Conservation (phyloP, 169 alveolate genomes). For the Blepharisma undulans region DNA sequence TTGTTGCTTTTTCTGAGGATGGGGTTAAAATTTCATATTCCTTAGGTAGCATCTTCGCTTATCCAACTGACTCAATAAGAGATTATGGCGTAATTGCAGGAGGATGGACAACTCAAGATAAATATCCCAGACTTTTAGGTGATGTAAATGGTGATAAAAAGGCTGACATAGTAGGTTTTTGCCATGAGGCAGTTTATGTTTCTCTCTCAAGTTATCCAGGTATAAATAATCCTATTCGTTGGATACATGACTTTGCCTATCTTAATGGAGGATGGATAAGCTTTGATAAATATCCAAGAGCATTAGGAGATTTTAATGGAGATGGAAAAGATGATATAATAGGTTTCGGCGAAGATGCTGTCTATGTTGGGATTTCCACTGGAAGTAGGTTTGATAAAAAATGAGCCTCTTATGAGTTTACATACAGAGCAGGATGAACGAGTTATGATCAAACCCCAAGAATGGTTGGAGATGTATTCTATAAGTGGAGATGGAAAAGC, state of each 20-base stretch:
- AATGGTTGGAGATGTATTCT: not conserved
- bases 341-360: not conserved
- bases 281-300: not conserved
- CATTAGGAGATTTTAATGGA: not conserved
- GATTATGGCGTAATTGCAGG: not conserved
- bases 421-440: not conserved
- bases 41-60: not conserved
- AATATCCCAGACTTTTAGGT: not conserved
- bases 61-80: not conserved
- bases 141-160: not conserved
- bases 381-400: not conserved
- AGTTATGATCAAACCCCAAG: not conserved
- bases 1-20: not conserved
- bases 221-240: not conserved
- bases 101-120: not conserved
- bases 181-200: not conserved
- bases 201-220: not conserved
- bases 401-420: not conserved
- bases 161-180: not conserved
- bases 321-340: not conserved
- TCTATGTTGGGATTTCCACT: not conserved
- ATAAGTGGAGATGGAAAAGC: not conserved
- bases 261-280: not conserved
- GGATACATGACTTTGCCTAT: not conserved
- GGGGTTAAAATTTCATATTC: not conserved